phyloP scores from a whole-genome alignment of 192 early-diverging fungal genomes.

The Coemansia sp. region DNA sequence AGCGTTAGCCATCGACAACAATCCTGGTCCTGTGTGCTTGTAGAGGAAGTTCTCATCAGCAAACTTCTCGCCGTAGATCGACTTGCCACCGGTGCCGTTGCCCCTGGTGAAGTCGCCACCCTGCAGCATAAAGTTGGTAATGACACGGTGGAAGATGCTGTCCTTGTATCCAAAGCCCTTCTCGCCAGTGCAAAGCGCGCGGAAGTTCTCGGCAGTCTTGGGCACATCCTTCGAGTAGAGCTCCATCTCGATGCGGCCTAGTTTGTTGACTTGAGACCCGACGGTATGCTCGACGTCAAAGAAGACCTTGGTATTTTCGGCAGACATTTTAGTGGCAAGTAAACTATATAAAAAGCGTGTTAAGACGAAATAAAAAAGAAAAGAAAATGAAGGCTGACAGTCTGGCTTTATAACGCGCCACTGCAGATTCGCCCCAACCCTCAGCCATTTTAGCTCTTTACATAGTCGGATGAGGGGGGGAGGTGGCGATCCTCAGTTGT shows the following conservation, averaged over 20 bases:
- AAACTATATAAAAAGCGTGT: not conserved
- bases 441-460: not conserved
- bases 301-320: conserved; percentile 26
- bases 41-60: conserved; percentile 74
- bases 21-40: conserved; percentile 68
- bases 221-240: conserved; percentile 81
- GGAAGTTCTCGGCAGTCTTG: conserved; percentile 96
- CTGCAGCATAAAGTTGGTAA: conserved; percentile 89
- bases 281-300: conserved; percentile 47
- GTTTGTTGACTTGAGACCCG: not conserved
- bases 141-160: conserved; percentile 86
- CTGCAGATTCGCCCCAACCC: not conserved
- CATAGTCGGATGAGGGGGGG: not conserved
- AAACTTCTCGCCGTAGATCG: conserved; percentile 82
- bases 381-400: not conserved
- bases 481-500: not conserved
- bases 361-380: not conserved
- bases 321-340: conserved; percentile 9
- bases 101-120: conserved; percentile 82
- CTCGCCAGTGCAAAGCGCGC: conserved; percentile 61
- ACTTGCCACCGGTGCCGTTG: conserved; percentile 84
- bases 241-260: conserved; percentile 45
- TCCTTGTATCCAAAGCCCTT: conserved; percentile 65
- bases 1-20: conserved; percentile 83
- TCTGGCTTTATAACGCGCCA: not conserved